These are phyloP conservation scores for Candida alai DNA, from an alignment of 805 yeast genomes.

Conservation along the genomic window DNA sequence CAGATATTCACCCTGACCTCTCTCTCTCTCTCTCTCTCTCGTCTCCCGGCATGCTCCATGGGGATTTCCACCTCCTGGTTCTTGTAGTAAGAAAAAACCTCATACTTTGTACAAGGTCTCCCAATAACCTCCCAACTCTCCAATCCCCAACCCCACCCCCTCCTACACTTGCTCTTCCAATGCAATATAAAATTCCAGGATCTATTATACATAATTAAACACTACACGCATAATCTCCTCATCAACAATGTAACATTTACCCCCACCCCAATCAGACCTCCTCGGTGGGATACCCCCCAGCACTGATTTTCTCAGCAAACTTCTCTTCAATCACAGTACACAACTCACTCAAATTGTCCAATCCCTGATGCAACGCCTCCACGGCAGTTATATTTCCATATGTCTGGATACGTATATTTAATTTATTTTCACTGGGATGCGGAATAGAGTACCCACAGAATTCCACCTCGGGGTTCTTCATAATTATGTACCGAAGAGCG, in stretches of 20 bases:
- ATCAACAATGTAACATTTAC: neutral
- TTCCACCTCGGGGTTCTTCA: slow-evolving; percentile 97
- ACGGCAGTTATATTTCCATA: slow-evolving; percentile 82
- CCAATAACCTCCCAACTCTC: no score
- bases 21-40: no score
- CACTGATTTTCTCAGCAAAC: slow-evolving; percentile 63
- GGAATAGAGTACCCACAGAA: slow-evolving; percentile 98
- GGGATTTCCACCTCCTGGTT: no score
- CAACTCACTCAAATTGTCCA: slow-evolving; percentile 76
- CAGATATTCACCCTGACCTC: no score
- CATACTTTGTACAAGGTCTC: no score
- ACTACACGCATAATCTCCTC: neutral
- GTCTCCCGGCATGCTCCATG: no score
- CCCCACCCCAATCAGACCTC: slow-evolving; percentile 37
- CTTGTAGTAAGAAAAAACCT: no score
- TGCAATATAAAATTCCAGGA: no score
- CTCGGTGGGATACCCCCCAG: slow-evolving; percentile 47
- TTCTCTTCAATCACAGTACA: slow-evolving; percentile 81
- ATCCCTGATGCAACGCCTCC: slow-evolving; percentile 89
- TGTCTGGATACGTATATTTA: slow-evolving; percentile 92
- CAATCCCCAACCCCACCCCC: no score
- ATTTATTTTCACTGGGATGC: slow-evolving; percentile 89
- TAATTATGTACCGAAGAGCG: slow-evolving; percentile 86
- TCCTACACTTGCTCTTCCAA: no score
- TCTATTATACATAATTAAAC: slow-evolving; percentile 2